Conservation (phyloP, 257 asterid species). For the Leonotis leonurus region DNA sequence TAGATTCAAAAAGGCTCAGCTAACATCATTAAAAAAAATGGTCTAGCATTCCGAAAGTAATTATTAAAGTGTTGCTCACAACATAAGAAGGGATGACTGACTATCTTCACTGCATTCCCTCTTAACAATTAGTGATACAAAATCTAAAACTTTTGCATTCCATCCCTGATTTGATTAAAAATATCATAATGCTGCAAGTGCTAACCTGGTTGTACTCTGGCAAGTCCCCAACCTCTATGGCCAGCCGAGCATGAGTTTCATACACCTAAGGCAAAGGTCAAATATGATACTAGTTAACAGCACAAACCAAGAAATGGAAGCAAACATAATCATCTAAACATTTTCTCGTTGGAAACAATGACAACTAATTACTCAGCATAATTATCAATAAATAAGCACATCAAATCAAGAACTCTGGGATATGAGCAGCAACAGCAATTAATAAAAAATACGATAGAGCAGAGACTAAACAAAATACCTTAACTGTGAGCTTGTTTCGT, state of each 20-base stretch:
- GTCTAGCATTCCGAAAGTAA: no score
- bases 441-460: constrained; percentile 15
- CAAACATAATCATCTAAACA: constrained; percentile 3
- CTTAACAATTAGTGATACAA: no score
- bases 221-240: constrained; percentile 91
- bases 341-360: background rate
- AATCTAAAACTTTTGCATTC: no score
- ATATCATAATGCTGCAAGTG: constrained; percentile 10
- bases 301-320: constrained; percentile 2
- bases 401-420: background rate
- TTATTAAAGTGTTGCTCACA: no score
- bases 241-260: constrained; percentile 96
- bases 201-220: constrained; percentile 92
- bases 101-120: no score
- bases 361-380: no score
- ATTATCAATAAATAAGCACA: no score
- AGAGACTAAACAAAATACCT: constrained; percentile 47
- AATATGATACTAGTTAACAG: constrained; percentile 6
- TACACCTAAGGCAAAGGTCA: constrained; percentile 59
- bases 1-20: no score
- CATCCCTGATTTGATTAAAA: no score
- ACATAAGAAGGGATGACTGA: no score
- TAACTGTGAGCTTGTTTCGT: constrained; percentile 82
- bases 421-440: background rate
- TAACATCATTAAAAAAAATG: no score